These are phyloP conservation scores for Zostera marina DNA, from an alignment of 116 monocot species.

Conservation along the genomic window DNA sequence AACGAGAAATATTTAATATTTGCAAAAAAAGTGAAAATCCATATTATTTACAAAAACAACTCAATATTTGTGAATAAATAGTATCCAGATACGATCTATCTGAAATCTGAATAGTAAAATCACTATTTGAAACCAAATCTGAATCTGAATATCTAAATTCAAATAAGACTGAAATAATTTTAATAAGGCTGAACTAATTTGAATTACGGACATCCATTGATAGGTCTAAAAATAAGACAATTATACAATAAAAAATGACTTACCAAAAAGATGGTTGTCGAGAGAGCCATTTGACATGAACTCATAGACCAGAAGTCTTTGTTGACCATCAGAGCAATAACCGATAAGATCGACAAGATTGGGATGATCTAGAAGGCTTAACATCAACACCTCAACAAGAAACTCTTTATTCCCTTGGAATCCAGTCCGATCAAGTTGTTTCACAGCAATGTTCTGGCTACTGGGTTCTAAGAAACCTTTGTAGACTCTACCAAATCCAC, in stretches of 20 bases:
- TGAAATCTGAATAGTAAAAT: too few species aligned
- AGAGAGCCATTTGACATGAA: constrained; percentile 52
- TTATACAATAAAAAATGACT: too few species aligned
- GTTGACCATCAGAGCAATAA: constrained; percentile 8
- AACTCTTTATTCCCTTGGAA: constrained; percentile 9
- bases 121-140: too few species aligned
- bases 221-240: background rate
- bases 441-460: constrained; percentile 54
- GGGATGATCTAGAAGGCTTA: constrained; percentile 16
- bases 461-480: constrained; percentile 43
- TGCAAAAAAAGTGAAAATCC: too few species aligned
- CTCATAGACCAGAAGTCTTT: constrained; percentile 55
- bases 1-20: too few species aligned
- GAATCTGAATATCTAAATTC: too few species aligned
- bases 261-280: constrained; percentile 54
- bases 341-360: constrained; percentile 33
- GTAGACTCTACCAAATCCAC: constrained; percentile 71
- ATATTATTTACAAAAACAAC: too few species aligned
- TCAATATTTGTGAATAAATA: too few species aligned
- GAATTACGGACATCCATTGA: too few species aligned
- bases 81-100: too few species aligned
- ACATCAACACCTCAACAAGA: constrained; percentile 43
- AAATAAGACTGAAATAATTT: too few species aligned
- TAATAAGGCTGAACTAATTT: too few species aligned
- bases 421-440: constrained; percentile 42